These are phyloP conservation scores for Phytopythium helicoides DNA, from an alignment of 352 stramenopile genomes.

Conservation along the genomic window DNA sequence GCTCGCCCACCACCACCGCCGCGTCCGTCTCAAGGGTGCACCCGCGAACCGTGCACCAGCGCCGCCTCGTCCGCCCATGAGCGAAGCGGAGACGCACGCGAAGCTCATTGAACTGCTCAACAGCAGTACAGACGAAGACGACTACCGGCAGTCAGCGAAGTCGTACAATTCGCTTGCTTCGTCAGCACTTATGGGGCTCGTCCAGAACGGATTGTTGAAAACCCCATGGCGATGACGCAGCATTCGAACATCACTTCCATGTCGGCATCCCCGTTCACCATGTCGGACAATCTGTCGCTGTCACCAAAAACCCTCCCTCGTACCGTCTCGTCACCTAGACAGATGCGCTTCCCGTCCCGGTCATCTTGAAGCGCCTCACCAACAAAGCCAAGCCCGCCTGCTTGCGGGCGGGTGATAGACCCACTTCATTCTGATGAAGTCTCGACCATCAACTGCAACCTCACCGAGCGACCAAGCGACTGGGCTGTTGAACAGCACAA, in stretches of 20 bases:
- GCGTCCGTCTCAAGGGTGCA: not conserved
- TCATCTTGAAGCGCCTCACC: too few species aligned
- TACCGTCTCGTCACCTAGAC: not conserved
- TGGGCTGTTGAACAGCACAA: too few species aligned
- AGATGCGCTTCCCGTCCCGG: not conserved
- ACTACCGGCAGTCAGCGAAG: not conserved
- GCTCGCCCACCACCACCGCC: too few species aligned
- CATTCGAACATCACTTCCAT: not conserved
- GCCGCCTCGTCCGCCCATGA: not conserved
- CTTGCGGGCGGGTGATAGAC: too few species aligned
- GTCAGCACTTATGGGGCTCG: not conserved
- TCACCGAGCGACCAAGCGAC: too few species aligned
- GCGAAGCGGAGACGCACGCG: not conserved
- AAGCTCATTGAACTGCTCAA: slow-evolving; percentile 6
- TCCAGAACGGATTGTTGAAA: slow-evolving; percentile 4
- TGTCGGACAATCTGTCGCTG: slow-evolving; percentile 3
- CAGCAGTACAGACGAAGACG: not conserved
- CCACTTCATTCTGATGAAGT: too few species aligned
- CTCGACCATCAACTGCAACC: too few species aligned
- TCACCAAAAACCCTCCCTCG: slow-evolving; percentile 2
- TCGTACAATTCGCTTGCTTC: slow-evolving; percentile 3
- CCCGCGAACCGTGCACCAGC: not conserved
- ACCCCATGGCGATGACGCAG: not conserved
- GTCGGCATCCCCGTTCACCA: slow-evolving; percentile 1
- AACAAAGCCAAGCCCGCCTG: too few species aligned